phyloP scores from a whole-genome alignment of 2,329 filamentous ascomycete genomes.

The Dactylellina haptotyla region DNA sequence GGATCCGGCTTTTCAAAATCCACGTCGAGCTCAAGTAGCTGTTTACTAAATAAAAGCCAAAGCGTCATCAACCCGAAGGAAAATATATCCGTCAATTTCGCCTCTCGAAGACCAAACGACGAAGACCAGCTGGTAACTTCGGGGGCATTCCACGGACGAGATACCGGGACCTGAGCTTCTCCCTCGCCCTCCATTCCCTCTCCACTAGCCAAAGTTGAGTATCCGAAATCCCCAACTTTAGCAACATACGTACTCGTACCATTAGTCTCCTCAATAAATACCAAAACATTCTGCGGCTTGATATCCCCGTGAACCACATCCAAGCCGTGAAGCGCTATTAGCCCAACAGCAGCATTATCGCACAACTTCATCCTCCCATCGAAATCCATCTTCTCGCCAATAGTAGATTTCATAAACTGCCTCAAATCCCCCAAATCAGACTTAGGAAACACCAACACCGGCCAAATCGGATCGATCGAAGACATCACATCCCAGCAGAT shows the following conservation, averaged over 20 bases:
- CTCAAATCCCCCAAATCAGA: slow-evolving; percentile 18
- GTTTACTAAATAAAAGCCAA: no score
- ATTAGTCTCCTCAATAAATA: neutral
- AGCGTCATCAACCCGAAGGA: slow-evolving; percentile 19
- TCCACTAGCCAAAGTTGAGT: slow-evolving; percentile 9
- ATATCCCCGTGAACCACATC: slow-evolving; percentile 27
- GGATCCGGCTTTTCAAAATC: no score
- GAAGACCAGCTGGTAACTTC: no score
- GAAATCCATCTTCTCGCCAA: neutral
- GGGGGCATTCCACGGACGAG: slow-evolving; percentile 22
- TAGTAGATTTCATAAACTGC: slow-evolving; percentile 18
- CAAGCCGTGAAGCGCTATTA: slow-evolving; percentile 2
- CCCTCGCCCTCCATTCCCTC: neutral
- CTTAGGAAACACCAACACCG: slow-evolving; percentile 25
- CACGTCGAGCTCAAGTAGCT: no score
- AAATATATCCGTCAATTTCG: slow-evolving; percentile 20
- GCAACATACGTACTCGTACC: slow-evolving; percentile 15
- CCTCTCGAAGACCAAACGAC: no score
- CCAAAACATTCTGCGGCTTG: slow-evolving; percentile 26
- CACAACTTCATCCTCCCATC: slow-evolving; percentile 19
- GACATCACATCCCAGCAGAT: slow-evolving; percentile 20
- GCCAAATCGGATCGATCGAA: slow-evolving; percentile 12
- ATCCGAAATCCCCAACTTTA: slow-evolving; percentile 22
- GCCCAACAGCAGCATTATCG: slow-evolving; percentile 15
- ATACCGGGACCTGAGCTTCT: neutral